Base-by-base conservation (phyloP, 768 basidiomycete genomes). In the Solioccasus polychromus region DNA sequence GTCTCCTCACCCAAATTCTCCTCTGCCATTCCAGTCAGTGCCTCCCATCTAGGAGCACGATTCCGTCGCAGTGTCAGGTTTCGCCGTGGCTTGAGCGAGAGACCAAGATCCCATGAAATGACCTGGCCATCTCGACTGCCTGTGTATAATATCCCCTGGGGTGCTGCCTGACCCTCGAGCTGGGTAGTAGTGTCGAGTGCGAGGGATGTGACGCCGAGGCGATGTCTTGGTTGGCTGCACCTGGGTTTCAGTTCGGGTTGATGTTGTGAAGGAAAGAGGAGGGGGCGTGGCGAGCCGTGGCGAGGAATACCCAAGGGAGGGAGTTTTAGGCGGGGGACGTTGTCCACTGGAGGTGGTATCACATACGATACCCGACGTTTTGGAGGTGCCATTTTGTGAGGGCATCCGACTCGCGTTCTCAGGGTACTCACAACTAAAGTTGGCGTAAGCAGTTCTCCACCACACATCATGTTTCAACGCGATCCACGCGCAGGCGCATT, bases 401-500 rank as follows among this genome's bases (percentile, higher is more conserved):
- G n/a, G 53, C 53, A 55, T 26, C 47, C 35, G 39, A 14, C 11
- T n/a, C 25, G 6, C 19, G 10, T 48, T 47, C 47, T 31, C 44
- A 47, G 31, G 40, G 26, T 6, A 11, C 26, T 6, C 26, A 11
- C 11, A 11, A 26, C 26, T 26, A 10, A 19, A 4, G 45, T 44
- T 41, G 59, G 60, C 59, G 56, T 62, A 61, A 60, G 58, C 58
- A 47, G 5, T 57, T 12, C 22, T 45, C 36, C 38, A 30, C 28
- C 32, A 26, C 30, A 20, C 52, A 48, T 42, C 51, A 91, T 92
- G 80, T 92, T 89, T 65, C 88, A 90, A 82, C 83, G 90, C 66
- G 91, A 93, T 81, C 87, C 91, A 52, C 72, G 85, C 60, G 89
- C 88, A 54, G 93, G 92, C 39, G 88, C 89, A 17, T 96, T 97